Percentiles rank a stretch among this genome's conserved stretches.
Conservation (phyloP, 2,329 filamentous ascomycete species). For the Hortaea werneckii region DNA sequence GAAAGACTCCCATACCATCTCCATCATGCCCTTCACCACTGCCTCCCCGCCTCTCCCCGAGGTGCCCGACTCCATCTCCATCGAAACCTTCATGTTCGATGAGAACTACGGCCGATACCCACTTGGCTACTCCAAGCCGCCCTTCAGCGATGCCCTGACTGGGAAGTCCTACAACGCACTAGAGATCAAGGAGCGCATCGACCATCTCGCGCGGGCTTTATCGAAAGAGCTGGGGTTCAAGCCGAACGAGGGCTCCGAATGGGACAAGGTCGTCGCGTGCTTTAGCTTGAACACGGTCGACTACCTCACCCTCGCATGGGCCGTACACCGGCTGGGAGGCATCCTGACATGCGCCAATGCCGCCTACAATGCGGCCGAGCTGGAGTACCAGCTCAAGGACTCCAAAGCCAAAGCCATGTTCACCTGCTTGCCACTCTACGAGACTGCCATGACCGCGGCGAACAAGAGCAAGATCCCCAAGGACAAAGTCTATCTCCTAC, state of each 20-base stretch:
- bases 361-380: constrained; percentile 58
- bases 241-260: constrained; percentile 61
- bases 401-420: constrained; percentile 61
- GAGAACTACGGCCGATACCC: constrained; percentile 60
- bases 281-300: constrained; percentile 82
- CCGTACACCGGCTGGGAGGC: constrained; percentile 64
- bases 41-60: constrained; percentile 52
- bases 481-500: constrained; percentile 57
- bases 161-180: constrained; percentile 49
- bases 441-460: constrained; percentile 55
- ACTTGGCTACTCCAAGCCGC: constrained; percentile 52
- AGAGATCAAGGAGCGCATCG: constrained; percentile 56
- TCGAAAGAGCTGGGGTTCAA: constrained; percentile 61
- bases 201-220: constrained; percentile 57
- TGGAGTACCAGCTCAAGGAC: constrained; percentile 62
- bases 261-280: constrained; percentile 68
- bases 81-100: constrained; percentile 67
- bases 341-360: constrained; percentile 67
- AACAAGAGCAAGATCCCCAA: constrained; percentile 52
- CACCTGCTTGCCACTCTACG: constrained; percentile 58
- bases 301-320: constrained; percentile 61
- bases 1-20: background rate
- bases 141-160: constrained; percentile 67
- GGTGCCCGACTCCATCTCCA: constrained; percentile 62
- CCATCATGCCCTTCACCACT: constrained; percentile 40